phyloP scores from a whole-genome alignment of 352 stramenopile species.

The Aphanomyces astaci region DNA sequence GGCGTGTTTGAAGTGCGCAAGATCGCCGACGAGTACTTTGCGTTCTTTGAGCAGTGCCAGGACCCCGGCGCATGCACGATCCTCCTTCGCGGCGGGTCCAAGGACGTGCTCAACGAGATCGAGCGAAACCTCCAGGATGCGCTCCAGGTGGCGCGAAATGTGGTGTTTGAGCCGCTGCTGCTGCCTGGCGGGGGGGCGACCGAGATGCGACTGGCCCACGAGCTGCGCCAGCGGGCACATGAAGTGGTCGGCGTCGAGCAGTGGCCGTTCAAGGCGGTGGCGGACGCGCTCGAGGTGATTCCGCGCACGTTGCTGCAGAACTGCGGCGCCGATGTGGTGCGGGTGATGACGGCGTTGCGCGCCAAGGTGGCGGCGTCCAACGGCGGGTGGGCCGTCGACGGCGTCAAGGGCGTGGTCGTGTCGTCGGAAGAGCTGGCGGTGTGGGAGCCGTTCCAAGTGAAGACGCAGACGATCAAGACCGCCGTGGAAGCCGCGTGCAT shows the following conservation, averaged over 20 bases:
- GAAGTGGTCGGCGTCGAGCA: slow-evolving; percentile 94
- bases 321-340: slow-evolving; percentile 98
- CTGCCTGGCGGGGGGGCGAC: slow-evolving; percentile 94
- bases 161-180: slow-evolving; percentile 97
- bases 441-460: slow-evolving; percentile 99
- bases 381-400: slow-evolving; percentile 68
- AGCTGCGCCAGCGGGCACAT: slow-evolving; percentile 87
- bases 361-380: slow-evolving; percentile 87
- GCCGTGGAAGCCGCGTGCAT: slow-evolving; percentile 98
- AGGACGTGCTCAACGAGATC: slow-evolving; percentile 99
- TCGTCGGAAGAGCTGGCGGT: slow-evolving; percentile 95
- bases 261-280: slow-evolving; percentile 96
- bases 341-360: slow-evolving; percentile 95
- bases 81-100: slow-evolving; percentile 95
- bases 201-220: slow-evolving; percentile 97
- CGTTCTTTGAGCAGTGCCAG: slow-evolving; percentile 98
- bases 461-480: slow-evolving; percentile 99
- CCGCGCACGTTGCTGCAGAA: slow-evolving; percentile 98
- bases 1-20: slow-evolving; percentile 96
- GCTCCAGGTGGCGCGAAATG: slow-evolving; percentile 99
- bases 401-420: slow-evolving; percentile 85
- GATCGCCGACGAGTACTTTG: slow-evolving; percentile 95
- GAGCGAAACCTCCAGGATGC: slow-evolving; percentile 99
- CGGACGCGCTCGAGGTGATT: slow-evolving; percentile 98
- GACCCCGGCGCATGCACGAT: slow-evolving; percentile 98